Conservation (phyloP, 2,329 filamentous ascomycete species). For the Penicillium sp. region DNA sequence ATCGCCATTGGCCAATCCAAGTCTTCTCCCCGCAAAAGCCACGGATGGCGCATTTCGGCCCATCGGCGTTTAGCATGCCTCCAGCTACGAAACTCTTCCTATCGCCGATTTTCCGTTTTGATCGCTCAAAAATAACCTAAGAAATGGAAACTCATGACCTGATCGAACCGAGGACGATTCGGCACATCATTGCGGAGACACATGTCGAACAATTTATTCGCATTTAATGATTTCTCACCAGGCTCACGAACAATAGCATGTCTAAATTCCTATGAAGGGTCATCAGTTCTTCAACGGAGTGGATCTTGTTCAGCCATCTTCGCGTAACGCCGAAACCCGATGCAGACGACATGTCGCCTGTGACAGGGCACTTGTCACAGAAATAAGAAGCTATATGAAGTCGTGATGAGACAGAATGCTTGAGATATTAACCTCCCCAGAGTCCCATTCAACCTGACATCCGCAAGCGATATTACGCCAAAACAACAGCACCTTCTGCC, state of each 20-base stretch:
- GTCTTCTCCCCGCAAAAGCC: not conserved
- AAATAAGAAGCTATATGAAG: not conserved
- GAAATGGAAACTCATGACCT: not conserved
- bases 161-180: not conserved
- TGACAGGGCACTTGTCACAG: not conserved
- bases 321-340: constrained; percentile 11
- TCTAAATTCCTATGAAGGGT: no score
- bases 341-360: not conserved
- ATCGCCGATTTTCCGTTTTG: constrained; percentile 5
- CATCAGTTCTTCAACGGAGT: no score
- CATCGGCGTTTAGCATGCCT: constrained; percentile 1
- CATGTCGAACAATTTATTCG: not conserved
- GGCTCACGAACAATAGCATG: not conserved
- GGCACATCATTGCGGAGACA: not conserved
- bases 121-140: not conserved
- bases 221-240: not conserved
- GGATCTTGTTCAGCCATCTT: no score
- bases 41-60: constrained; percentile 5
- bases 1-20: not conserved
- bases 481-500: not conserved
- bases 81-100: not conserved
- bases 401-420: not conserved
- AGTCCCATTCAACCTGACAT: not conserved
- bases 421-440: not conserved
- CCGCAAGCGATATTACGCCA: no score